A percentile compares a stretch with the other conserved stretches of the same genome.
Evolutionary conservation across 768 basidiomycete species (phyloP).

Genomic region (Mycena rebaudengoi): DNA sequence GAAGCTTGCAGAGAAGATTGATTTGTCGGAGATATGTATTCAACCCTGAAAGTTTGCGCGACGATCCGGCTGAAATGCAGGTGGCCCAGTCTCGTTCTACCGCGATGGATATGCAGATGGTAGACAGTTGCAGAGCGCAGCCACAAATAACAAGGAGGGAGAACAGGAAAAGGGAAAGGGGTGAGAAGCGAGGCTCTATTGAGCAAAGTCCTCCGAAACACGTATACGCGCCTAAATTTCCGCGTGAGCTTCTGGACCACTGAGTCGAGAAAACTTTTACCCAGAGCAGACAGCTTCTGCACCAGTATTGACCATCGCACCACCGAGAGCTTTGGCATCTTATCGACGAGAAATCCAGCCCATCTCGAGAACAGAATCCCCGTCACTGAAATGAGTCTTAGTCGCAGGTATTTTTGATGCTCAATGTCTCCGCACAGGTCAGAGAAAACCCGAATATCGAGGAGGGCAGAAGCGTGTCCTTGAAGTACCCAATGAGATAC

Average conservation of each 20-base stretch:
- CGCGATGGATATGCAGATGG: constrained; percentile 51
- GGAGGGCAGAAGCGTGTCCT: constrained; percentile 53
- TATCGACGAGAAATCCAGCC: constrained; percentile 54
- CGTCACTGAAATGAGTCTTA: constrained; percentile 18
- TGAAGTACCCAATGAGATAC: constrained; percentile 51
- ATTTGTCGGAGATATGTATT: constrained; percentile 53
- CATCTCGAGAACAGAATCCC: constrained; percentile 51
- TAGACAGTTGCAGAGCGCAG: constrained; percentile 48
- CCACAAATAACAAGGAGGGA: constrained; percentile 41
- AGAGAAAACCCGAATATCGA: constrained; percentile 57
- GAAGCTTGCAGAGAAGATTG: constrained; percentile 58
- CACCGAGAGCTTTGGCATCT: constrained; percentile 41
- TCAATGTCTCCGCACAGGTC: constrained; percentile 35
- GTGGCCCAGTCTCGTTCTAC: constrained; percentile 63
- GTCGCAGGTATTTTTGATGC: not conserved
- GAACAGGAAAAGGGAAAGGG: constrained; percentile 41
- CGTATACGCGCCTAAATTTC: constrained; percentile 45
- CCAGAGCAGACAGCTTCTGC: constrained; percentile 48
- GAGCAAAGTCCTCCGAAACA: constrained; percentile 39
- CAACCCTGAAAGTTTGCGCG: constrained; percentile 45
- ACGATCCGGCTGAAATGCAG: constrained; percentile 45
- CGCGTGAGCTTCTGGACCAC: too few relatives aligned
- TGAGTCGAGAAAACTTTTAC: too few relatives aligned
- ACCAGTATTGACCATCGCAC: constrained; percentile 48
- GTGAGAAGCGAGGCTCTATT: constrained; percentile 6